phyloP scores from a whole-genome alignment of 2,329 filamentous ascomycete species.

The Polytolypa hystricis region DNA sequence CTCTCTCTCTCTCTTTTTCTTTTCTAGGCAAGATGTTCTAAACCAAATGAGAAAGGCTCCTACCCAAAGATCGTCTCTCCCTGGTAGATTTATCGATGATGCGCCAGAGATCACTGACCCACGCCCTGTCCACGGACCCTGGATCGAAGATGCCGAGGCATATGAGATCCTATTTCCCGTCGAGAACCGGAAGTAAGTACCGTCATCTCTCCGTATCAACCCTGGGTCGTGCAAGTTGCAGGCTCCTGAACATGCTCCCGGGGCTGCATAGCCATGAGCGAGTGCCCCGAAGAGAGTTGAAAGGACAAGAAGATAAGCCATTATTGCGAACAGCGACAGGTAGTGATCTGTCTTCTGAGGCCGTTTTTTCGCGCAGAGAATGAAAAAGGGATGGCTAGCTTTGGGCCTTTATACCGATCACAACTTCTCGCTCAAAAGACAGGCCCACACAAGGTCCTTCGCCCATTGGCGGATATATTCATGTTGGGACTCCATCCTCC shows the following conservation, averaged over 20 bases:
- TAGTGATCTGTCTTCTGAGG: no score
- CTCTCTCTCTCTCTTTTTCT: no score
- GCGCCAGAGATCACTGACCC: constrained; percentile 37
- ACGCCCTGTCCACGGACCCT: constrained; percentile 41
- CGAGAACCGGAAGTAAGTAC: constrained; percentile 45
- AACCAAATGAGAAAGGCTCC: constrained; percentile 6
- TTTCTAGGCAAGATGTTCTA: no score
- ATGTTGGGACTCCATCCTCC: no score
- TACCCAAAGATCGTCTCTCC: constrained; percentile 42
- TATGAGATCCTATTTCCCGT: constrained; percentile 41
- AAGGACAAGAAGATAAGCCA: no score
- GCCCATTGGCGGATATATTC: no score
- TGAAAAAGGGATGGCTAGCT: no score
- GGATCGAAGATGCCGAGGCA: constrained; percentile 36
- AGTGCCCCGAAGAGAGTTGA: constrained; percentile 2
- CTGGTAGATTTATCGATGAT: constrained; percentile 35
- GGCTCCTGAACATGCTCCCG: constrained; percentile 2
- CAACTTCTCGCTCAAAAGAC: no score
- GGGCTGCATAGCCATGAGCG: neutral
- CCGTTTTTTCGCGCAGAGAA: no score
- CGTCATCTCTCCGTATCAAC: constrained; percentile 31
- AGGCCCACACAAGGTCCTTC: no score
- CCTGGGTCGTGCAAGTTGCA: constrained; percentile 30
- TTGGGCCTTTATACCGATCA: no score
- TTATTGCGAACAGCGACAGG: no score